Evolutionary conservation across 306 rosid species (phyloP).

Genomic region (Hippophae gyantsensis): DNA sequence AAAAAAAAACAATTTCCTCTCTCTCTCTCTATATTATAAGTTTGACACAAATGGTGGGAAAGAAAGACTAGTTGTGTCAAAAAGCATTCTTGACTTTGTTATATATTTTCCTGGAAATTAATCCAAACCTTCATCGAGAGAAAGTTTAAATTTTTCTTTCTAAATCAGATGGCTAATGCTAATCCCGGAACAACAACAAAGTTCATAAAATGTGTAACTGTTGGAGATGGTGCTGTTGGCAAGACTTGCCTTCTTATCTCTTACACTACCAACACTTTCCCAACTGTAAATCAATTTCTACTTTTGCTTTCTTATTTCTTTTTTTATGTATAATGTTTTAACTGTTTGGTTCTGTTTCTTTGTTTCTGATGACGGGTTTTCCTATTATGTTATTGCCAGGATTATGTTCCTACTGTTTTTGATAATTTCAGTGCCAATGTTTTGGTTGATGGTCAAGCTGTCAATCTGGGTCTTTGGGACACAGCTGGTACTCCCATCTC

Average conservation of each 20-base stretch:
- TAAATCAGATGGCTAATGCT: constrained; percentile 1
- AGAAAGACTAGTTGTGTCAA: too few relatives aligned
- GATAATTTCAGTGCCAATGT: constrained; percentile 52
- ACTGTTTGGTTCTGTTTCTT: not conserved
- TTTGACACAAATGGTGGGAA: too few relatives aligned
- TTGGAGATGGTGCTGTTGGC: constrained; percentile 43
- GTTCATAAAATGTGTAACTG: constrained; percentile 36
- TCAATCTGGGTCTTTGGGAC: constrained; percentile 54
- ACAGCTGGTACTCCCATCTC: constrained; percentile 40
- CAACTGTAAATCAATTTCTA: constrained; percentile 11
- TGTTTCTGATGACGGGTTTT: constrained; percentile 12
- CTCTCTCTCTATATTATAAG: too few relatives aligned
- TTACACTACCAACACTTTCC: constrained; percentile 42
- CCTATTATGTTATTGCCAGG: constrained; percentile 20
- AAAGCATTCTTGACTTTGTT: too few relatives aligned
- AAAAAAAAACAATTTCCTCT: too few relatives aligned
- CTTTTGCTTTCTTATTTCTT: not conserved
- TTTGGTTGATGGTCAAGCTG: constrained; percentile 36
- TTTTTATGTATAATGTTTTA: not conserved
- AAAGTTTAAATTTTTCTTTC: not conserved
- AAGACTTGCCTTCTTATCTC: constrained; percentile 40
- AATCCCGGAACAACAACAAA: constrained; percentile 15
- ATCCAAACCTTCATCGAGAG: not conserved
- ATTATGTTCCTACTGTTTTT: constrained; percentile 52
- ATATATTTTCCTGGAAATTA: not conserved